phyloP scores from a whole-genome alignment of 768 basidiomycete genomes.

The Brasilioporus rufonigricans region DNA sequence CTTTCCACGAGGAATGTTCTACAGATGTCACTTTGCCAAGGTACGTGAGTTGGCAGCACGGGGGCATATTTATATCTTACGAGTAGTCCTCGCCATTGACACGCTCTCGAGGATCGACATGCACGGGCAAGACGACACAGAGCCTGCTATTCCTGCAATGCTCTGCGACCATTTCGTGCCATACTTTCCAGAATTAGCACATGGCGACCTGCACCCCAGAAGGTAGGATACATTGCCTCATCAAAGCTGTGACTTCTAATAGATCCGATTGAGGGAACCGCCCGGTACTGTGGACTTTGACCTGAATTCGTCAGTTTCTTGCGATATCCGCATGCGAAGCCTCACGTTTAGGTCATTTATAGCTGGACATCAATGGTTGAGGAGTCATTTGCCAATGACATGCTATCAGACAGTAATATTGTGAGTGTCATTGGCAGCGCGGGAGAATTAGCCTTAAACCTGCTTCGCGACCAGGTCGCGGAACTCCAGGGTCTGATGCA shows the following conservation, averaged over 20 bases:
- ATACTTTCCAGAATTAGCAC: not conserved
- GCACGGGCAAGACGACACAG: too few relatives aligned
- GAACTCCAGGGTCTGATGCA: not conserved
- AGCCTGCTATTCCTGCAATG: too few relatives aligned
- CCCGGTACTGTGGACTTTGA: not conserved
- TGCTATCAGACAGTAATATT: not conserved
- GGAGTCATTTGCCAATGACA: not conserved
- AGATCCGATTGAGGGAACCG: not conserved
- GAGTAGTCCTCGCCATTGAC: too few relatives aligned
- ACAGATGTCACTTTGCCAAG: slow-evolving; percentile 2
- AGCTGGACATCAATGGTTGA: not conserved
- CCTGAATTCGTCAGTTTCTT: slow-evolving; percentile 1
- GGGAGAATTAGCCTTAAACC: not conserved
- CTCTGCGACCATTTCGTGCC: too few relatives aligned
- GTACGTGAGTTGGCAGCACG: not conserved
- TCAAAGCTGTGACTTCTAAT: not conserved
- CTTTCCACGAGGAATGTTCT: not conserved
- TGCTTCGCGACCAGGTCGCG: not conserved
- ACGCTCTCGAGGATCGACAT: not conserved
- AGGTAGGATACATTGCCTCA: not conserved
- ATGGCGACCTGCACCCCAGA: not conserved
- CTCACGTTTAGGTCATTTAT: not conserved
- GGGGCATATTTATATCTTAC: not conserved
- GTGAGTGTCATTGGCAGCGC: not conserved
- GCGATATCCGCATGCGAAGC: not conserved